Conservation (phyloP, 495 filamentous ascomycete species). For the Parathielavia appendiculata region DNA sequence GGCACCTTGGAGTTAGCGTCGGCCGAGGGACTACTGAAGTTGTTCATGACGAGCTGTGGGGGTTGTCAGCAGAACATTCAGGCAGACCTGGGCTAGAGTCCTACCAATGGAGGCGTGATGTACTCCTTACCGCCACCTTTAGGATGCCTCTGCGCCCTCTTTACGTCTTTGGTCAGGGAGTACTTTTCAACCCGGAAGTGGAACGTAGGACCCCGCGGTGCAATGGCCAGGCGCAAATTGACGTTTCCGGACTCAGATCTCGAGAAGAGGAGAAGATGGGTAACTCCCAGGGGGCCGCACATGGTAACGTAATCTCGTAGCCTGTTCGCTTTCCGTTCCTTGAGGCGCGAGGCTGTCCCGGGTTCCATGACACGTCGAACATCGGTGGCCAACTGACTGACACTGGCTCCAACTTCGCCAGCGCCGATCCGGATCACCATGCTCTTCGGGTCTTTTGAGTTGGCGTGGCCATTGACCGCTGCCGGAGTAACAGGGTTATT, state of each 20-base stretch:
- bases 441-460: slow-evolving; percentile 71
- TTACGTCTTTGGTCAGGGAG: slow-evolving; percentile 85
- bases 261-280: slow-evolving; percentile 92
- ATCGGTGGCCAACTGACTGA: slow-evolving; percentile 89
- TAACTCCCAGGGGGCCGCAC: slow-evolving; percentile 90
- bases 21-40: slow-evolving; percentile 69
- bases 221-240: slow-evolving; percentile 82
- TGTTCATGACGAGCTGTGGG: slow-evolving; percentile 94
- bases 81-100: not conserved
- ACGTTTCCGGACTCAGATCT: slow-evolving; percentile 84
- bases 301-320: slow-evolving; percentile 91
- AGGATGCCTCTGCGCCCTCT: slow-evolving; percentile 73
- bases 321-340: slow-evolving; percentile 86
- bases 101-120: slow-evolving; percentile 69
- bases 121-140: slow-evolving; percentile 77
- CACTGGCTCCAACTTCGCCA: slow-evolving; percentile 83
- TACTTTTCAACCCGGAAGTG: slow-evolving; percentile 97
- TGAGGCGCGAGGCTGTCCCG: slow-evolving; percentile 77
- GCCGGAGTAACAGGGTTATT: slow-evolving; percentile 48
- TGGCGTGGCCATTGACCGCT: slow-evolving; percentile 36
- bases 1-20: slow-evolving; percentile 59
- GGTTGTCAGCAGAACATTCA: slow-evolving; percentile 15
- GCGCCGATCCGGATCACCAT: slow-evolving; percentile 98
- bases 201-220: slow-evolving; percentile 86
- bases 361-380: slow-evolving; percentile 94